A percentile compares a stretch with the other conserved stretches of the same genome.
phyloP scores from a whole-genome alignment of 257 asterid genomes.

The Leonotis leonurus region DNA sequence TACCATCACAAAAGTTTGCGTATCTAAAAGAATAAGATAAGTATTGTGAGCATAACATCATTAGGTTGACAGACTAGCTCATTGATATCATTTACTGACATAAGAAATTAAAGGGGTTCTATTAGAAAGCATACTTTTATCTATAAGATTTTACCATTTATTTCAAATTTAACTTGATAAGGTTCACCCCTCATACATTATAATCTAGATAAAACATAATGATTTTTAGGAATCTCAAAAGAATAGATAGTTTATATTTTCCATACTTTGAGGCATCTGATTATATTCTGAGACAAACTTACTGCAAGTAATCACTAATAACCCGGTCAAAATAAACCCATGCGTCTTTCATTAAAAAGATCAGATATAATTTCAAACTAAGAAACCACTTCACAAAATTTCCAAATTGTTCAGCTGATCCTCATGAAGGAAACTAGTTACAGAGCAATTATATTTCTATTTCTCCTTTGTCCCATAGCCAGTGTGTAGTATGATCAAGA shows the following conservation, averaged over 20 bases:
- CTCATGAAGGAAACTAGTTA: slow-evolving; percentile 2
- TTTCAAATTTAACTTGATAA: background rate
- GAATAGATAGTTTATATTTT: background rate
- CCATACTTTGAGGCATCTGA: background rate
- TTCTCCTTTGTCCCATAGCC: slow-evolving; percentile 2
- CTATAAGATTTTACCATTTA: slow-evolving; percentile 4
- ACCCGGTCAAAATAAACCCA: background rate
- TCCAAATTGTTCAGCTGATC: slow-evolving; percentile 6
- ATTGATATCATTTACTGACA: background rate
- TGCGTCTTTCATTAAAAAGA: background rate
- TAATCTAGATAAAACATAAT: background rate
- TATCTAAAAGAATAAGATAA: slow-evolving; percentile 32
- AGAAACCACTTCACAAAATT: background rate
- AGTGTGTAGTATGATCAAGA: background rate
- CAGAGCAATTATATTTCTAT: background rate
- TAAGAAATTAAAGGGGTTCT: background rate
- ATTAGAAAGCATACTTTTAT: background rate
- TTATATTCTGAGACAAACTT: background rate
- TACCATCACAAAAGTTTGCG: slow-evolving; percentile 66
- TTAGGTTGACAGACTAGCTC: background rate
- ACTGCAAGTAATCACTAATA: background rate
- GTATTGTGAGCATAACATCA: slow-evolving; percentile 12
- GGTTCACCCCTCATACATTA: slow-evolving; percentile 1
- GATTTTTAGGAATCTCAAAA: background rate
- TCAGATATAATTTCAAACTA: background rate